A percentile compares a stretch with the other conserved stretches of the same genome.
Conservation (phyloP, 1,139 yeast genomes). For the Wickerhamiella pararugosa region DNA sequence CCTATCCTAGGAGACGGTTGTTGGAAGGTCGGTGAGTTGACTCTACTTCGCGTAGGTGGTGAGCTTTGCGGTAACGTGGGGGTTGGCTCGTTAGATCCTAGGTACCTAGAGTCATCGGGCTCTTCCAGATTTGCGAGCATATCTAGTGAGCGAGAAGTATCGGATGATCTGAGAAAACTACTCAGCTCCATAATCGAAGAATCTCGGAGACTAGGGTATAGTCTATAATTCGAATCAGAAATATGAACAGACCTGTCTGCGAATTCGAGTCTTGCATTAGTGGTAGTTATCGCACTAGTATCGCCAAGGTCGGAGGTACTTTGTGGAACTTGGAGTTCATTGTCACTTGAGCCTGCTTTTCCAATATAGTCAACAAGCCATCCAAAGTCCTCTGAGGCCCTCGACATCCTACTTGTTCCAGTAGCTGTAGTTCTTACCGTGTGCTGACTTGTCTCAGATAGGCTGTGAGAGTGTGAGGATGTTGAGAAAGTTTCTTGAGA, state of each 20-base stretch:
- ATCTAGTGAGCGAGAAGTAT: constrained; percentile 3
- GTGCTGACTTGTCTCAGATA: too few relatives aligned
- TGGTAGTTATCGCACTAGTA: too few relatives aligned
- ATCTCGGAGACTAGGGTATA: constrained; percentile 22
- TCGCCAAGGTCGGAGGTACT: too few relatives aligned
- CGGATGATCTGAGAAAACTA: constrained; percentile 15
- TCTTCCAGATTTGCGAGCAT: constrained; percentile 1
- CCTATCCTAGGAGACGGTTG: background rate
- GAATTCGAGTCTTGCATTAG: too few relatives aligned
- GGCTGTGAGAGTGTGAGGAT: too few relatives aligned
- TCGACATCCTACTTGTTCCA: too few relatives aligned
- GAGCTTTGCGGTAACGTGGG: constrained; percentile 2
- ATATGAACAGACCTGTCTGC: too few relatives aligned
- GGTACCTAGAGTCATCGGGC: constrained; percentile 1
- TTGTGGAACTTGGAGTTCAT: too few relatives aligned
- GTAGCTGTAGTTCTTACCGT: too few relatives aligned
- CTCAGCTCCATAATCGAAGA: constrained; percentile 22
- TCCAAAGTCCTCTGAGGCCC: constrained; percentile 19
- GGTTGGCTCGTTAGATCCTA: constrained; percentile 8
- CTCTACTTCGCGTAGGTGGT: background rate
- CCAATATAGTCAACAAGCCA: constrained; percentile 23
- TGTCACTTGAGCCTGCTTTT: constrained; percentile 9
- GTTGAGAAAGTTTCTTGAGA: too few relatives aligned
- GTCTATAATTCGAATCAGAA: background rate
- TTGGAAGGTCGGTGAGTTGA: background rate